Percentiles rank a stretch among this genome's conserved stretches.
Conservation (phyloP, 306 rosid species). For the Macrotyloma uniflorum region DNA sequence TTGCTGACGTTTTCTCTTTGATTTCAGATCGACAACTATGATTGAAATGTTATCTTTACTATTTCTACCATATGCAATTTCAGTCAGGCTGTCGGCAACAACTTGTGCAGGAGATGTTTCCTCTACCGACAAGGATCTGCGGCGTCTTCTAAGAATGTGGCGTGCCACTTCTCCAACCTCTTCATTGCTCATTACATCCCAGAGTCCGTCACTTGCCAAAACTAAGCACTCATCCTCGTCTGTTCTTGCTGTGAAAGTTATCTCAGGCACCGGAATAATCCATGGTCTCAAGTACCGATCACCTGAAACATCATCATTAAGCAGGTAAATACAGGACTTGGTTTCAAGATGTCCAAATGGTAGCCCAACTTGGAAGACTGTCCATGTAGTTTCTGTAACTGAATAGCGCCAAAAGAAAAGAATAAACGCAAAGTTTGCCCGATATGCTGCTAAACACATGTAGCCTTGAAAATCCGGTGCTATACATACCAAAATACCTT, state of each 20-base stretch:
- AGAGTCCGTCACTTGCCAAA: constrained; percentile 86
- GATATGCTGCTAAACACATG: not conserved
- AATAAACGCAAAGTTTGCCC: not conserved
- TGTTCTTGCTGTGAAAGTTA: constrained; percentile 62
- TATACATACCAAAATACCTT: not conserved
- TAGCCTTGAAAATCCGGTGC: not conserved
- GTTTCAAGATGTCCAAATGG: constrained; percentile 57
- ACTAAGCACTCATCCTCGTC: constrained; percentile 82
- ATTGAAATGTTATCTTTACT: constrained; percentile 79
- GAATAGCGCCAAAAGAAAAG: not conserved
- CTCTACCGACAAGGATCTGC: constrained; percentile 47
- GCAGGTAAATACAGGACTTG: constrained; percentile 19
- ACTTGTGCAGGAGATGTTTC: constrained; percentile 66
- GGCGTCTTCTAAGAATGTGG: constrained; percentile 65
- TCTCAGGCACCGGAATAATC: constrained; percentile 87
- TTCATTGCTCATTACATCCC: constrained; percentile 87
- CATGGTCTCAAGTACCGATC: constrained; percentile 83
- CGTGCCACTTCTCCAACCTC: constrained; percentile 84
- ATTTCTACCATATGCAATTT: constrained; percentile 70
- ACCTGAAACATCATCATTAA: constrained; percentile 54
- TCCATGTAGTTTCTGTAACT: not conserved
- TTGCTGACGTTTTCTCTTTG: constrained; percentile 65
- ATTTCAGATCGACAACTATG: constrained; percentile 76
- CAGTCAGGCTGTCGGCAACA: constrained; percentile 74
- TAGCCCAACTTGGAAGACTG: constrained; percentile 11